Evolutionary conservation across 2,329 filamentous ascomycete species (phyloP).

Genomic region (Diaporthe capsici): DNA sequence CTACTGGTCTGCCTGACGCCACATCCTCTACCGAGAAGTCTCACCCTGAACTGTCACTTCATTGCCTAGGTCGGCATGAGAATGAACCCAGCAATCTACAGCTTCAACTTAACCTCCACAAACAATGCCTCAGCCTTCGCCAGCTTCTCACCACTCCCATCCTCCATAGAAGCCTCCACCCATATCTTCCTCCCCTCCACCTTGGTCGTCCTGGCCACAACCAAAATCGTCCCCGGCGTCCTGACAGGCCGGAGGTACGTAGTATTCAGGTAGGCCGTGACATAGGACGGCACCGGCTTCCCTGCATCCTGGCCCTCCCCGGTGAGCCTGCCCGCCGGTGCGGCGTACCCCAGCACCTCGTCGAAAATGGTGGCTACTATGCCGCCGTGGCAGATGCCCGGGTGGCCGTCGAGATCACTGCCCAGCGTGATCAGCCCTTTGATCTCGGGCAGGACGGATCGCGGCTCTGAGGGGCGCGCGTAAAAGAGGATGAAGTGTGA

Average conservation of each 20-base stretch:
- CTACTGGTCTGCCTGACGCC: background rate
- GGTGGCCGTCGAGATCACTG: slow-evolving; percentile 66
- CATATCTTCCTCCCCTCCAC: slow-evolving; percentile 69
- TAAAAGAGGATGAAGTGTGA: slow-evolving; percentile 60
- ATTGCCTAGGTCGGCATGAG: accelerated
- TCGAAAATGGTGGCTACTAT: slow-evolving; percentile 71
- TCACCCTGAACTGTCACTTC: background rate
- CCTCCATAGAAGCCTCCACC: slow-evolving; percentile 62
- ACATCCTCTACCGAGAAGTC: background rate
- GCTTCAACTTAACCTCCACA: slow-evolving; percentile 47
- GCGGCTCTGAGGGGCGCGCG: slow-evolving; percentile 48
- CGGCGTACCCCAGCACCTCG: slow-evolving; percentile 67
- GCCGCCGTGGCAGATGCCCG: slow-evolving; percentile 69
- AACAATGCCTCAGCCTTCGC: slow-evolving; percentile 69
- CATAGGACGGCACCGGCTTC: slow-evolving; percentile 47
- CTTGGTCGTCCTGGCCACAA: slow-evolving; percentile 59
- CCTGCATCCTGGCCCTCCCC: slow-evolving; percentile 39
- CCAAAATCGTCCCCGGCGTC: slow-evolving; percentile 64
- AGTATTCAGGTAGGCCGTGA: slow-evolving; percentile 70
- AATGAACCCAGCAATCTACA: slow-evolving; percentile 32
- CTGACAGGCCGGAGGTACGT: slow-evolving; percentile 66
- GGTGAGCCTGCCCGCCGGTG: slow-evolving; percentile 55
- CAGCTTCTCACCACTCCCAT: slow-evolving; percentile 61
- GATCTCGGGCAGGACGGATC: slow-evolving; percentile 47
- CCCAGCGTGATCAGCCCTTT: slow-evolving; percentile 59